Percentiles rank a stretch among this genome's conserved stretches.
Conservation (phyloP, 768 basidiomycete genomes). For the Boletales sp. region DNA sequence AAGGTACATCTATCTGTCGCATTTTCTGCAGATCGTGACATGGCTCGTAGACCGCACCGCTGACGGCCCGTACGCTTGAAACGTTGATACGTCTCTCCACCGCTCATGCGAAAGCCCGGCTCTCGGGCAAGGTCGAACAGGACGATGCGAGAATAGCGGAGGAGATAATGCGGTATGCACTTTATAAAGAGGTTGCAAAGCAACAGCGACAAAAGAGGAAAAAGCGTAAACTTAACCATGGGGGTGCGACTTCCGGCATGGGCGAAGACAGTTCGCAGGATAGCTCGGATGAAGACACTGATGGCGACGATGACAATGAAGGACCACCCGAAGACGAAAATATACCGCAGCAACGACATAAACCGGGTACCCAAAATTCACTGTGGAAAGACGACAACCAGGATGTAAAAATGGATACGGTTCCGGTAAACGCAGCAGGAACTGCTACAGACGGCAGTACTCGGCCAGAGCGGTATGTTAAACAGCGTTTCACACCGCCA, state of each 20-base stretch:
- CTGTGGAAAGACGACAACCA: constrained; percentile 68
- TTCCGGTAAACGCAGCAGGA: constrained; percentile 36
- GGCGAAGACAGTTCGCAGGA: constrained; percentile 46
- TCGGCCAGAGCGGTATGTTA: constrained; percentile 55
- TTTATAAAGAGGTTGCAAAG: constrained; percentile 96
- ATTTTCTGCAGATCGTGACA: constrained; percentile 9
- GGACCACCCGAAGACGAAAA: constrained; percentile 46
- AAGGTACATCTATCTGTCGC: constrained; percentile 44
- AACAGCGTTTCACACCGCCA: neutral
- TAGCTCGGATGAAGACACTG: constrained; percentile 35
- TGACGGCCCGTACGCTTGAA: constrained; percentile 98
- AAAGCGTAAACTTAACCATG: constrained; percentile 81
- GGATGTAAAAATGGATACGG: constrained; percentile 59
- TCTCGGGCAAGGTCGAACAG: constrained; percentile 81
- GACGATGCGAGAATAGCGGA: constrained; percentile 88
- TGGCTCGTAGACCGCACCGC: constrained; percentile 76
- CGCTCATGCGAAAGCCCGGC: constrained; percentile 93
- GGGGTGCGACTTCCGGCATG: constrained; percentile 48
- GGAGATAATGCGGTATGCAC: constrained; percentile 92
- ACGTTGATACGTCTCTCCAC: constrained; percentile 97
- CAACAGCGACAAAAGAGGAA: constrained; percentile 64
- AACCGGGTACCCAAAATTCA: constrained; percentile 43
- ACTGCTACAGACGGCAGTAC: constrained; percentile 42
- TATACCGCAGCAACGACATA: constrained; percentile 37
- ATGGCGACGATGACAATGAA: constrained; percentile 47